Percentiles rank a stretch among this genome's conserved stretches.
Evolutionary conservation across 768 basidiomycete species (phyloP).

Genomic region (Leccinum incarnatum): DNA sequence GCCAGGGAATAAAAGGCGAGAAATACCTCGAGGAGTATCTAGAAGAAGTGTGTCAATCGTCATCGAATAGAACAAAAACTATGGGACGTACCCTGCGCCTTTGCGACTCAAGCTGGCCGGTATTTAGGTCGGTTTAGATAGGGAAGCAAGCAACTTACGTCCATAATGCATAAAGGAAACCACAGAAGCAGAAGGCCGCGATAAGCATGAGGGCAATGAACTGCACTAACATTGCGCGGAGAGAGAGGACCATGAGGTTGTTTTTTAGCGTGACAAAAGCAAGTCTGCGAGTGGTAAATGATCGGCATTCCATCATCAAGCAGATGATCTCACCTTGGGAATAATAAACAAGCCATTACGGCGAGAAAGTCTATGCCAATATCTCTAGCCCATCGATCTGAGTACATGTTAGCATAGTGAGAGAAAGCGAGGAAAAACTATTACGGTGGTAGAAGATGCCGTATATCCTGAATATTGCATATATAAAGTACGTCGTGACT

Average conservation of each 20-base stretch:
- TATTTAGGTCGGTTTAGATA: slow-evolving; percentile 8
- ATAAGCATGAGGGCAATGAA: slow-evolving; percentile 82
- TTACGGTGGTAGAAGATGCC: slow-evolving; percentile 66
- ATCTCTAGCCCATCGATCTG: slow-evolving; percentile 63
- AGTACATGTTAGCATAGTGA: slow-evolving; percentile 1
- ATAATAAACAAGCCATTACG: slow-evolving; percentile 85
- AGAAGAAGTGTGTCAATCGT: slow-evolving; percentile 17
- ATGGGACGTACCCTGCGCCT: slow-evolving; percentile 46
- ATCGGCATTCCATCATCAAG: background rate
- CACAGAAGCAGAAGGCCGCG: slow-evolving; percentile 87
- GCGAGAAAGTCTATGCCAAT: slow-evolving; percentile 83
- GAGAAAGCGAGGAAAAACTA: background rate
- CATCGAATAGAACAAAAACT: background rate
- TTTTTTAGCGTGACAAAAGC: slow-evolving; percentile 89
- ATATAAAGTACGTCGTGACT: slow-evolving; percentile 80
- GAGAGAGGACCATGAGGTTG: slow-evolving; percentile 74
- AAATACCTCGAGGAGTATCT: slow-evolving; percentile 37
- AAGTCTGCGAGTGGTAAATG: slow-evolving; percentile 46
- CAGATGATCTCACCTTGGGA: slow-evolving; percentile 61
- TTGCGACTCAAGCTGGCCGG: slow-evolving; percentile 56
- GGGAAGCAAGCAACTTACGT: slow-evolving; percentile 55
- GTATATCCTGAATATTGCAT: slow-evolving; percentile 73
- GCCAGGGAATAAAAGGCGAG: background rate
- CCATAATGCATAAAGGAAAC: slow-evolving; percentile 91
- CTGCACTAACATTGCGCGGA: slow-evolving; percentile 91